Conservation (phyloP, 345 rosid genomes). For the Pelargonium nanum region DNA sequence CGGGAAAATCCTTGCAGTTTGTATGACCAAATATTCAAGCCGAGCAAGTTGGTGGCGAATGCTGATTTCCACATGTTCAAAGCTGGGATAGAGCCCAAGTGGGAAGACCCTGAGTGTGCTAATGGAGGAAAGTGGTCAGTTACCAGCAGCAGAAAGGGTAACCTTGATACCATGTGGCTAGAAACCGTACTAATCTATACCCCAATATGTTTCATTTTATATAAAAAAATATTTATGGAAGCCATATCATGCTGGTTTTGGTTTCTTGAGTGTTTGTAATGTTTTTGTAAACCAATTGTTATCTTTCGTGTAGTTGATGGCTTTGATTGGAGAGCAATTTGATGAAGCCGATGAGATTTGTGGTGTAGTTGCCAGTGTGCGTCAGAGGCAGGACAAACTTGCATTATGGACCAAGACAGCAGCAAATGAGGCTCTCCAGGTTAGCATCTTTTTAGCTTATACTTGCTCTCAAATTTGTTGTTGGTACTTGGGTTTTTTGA, state of each 20-base stretch:
- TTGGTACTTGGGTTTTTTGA: background rate
- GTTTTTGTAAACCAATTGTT: conserved; percentile 1
- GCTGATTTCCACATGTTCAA: conserved; percentile 83
- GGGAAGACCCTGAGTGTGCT: conserved; percentile 97
- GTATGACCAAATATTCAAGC: conserved; percentile 66
- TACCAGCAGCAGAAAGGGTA: conserved; percentile 32
- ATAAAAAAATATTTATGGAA: background rate
- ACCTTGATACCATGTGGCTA: conserved; percentile 68
- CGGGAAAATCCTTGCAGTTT: conserved; percentile 38
- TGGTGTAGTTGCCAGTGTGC: conserved; percentile 87
- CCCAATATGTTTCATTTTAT: background rate
- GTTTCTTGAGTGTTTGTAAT: background rate
- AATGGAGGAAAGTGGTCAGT: conserved; percentile 90
- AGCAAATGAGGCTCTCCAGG: conserved; percentile 90
- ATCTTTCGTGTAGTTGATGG: conserved; percentile 54
- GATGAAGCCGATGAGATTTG: conserved; percentile 86
- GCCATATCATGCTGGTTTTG: background rate
- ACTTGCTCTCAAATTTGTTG: too few species aligned
- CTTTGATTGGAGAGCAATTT: conserved; percentile 88
- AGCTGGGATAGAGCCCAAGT: conserved; percentile 87
- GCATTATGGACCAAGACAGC: conserved; percentile 88
- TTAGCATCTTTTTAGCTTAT: conserved; percentile 6
- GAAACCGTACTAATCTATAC: conserved; percentile 47
- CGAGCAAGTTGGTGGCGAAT: conserved; percentile 48
- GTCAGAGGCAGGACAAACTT: conserved; percentile 75